Base-by-base conservation (phyloP, 2,329 filamentous ascomycete genomes). In the Ophiostoma tasmaniense region DNA sequence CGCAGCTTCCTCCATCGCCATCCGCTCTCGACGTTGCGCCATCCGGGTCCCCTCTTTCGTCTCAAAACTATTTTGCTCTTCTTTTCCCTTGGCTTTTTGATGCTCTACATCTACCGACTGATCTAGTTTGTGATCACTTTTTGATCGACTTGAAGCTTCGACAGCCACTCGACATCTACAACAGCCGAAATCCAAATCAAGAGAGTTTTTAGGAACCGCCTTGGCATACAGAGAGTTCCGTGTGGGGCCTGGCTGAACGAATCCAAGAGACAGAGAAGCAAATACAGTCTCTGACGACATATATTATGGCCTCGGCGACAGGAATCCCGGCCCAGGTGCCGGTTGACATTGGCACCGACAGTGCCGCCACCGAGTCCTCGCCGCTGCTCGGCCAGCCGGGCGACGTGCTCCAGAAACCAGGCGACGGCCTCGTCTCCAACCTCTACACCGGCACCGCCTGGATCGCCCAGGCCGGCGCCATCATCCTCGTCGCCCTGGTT, bases 381-480 rank as follows among this genome's bases (percentile, higher is more conserved):
- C 91, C 90, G 72, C 81, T 94, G 67, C 81, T 94, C 39, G 90
- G 89, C 67, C 81, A 83, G 66, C 83, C 87, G 61, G 91, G 91
- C 64, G 91, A 93, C 80, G 91, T 87, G 11, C 85, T 87, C 66
- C 92, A 96, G 80, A 80, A 81, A 70, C 84, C 89, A 50, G 84
- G 84, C 20, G 83, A 86, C 70, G 81, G 87, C 30, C 82, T 96
- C 67, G 81, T 86, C 71, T 82, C 83, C 74, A 97, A 97, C 75
- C 82, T 96, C 55, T 81, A 90, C 72, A 85, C 90, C 50, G 93
- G 92, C 72, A 96, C 93, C 20, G 94, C 87, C 69, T 84, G 89
- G 71, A 79, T 97, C 71, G 91, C 92, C 55, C 93, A 97, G 79
- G 84, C 86, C 61, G 94, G 92, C 69, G 86, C 89, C 68, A 81